Percentiles rank a stretch among this genome's conserved stretches.
Evolutionary conservation across 2,329 filamentous ascomycete genomes (phyloP).

Genomic region (Tolypocladium paradoxum): DNA sequence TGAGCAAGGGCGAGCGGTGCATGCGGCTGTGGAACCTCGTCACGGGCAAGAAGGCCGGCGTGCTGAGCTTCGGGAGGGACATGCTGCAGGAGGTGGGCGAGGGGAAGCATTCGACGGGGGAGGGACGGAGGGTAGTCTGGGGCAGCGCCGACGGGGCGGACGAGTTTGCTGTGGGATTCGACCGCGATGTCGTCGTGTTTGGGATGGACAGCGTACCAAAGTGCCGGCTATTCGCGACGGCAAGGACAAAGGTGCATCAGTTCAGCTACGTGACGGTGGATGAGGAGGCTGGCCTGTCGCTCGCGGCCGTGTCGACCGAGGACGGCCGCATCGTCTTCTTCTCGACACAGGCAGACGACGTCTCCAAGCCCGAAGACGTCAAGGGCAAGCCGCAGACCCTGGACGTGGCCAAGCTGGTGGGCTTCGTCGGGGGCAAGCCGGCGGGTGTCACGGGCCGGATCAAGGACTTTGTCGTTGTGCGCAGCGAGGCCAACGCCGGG

Average conservation of each 20-base stretch:
- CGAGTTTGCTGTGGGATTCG: slow-evolving; percentile 83
- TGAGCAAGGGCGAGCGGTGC: slow-evolving; percentile 78
- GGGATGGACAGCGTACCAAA: slow-evolving; percentile 78
- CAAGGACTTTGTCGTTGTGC: slow-evolving; percentile 75
- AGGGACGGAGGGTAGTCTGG: slow-evolving; percentile 78
- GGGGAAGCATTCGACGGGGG: slow-evolving; percentile 64
- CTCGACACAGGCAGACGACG: slow-evolving; percentile 47
- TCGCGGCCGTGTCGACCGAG: slow-evolving; percentile 76
- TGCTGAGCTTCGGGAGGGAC: slow-evolving; percentile 70
- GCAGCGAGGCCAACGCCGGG: slow-evolving; percentile 24
- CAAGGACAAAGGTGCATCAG: slow-evolving; percentile 72
- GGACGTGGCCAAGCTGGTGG: slow-evolving; percentile 54
- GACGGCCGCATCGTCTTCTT: slow-evolving; percentile 83
- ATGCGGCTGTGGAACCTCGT: slow-evolving; percentile 96
- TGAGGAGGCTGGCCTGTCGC: slow-evolving; percentile 20
- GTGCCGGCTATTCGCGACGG: slow-evolving; percentile 58
- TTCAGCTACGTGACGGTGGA: slow-evolving; percentile 58
- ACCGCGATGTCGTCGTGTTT: slow-evolving; percentile 74
- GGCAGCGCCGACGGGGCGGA: slow-evolving; percentile 57
- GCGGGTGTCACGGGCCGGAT: slow-evolving; percentile 60
- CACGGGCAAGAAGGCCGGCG: slow-evolving; percentile 89
- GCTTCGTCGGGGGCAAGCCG: slow-evolving; percentile 67
- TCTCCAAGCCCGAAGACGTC: slow-evolving; percentile 26
- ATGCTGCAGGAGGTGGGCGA: slow-evolving; percentile 69
- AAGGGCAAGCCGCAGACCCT: slow-evolving; percentile 22